These are phyloP conservation scores for Westerdykella sp. DNA, from an alignment of 2,329 filamentous ascomycete species.

Conservation along the genomic window DNA sequence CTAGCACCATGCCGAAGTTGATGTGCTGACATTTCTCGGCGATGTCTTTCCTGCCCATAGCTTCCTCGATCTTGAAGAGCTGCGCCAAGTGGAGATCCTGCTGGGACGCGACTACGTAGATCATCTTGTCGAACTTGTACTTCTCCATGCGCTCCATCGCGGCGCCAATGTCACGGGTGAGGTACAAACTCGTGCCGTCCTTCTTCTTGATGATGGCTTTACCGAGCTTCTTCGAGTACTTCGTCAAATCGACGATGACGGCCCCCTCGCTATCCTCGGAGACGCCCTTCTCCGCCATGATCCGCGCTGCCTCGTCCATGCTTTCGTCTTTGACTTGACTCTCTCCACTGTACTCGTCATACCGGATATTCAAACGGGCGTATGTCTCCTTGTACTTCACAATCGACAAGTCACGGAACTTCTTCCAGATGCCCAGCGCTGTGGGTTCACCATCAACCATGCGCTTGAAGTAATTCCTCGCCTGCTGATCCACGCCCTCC, in stretches of 20 bases:
- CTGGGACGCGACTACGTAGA: slow-evolving; percentile 60
- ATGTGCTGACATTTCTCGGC: slow-evolving; percentile 56
- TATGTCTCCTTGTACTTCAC: slow-evolving; percentile 60
- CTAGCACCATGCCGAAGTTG: slow-evolving; percentile 62
- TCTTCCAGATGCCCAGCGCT: slow-evolving; percentile 56
- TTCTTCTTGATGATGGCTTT: slow-evolving; percentile 61
- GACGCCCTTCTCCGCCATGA: slow-evolving; percentile 51
- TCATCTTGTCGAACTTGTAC: slow-evolving; percentile 61
- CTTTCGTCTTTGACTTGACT: slow-evolving; percentile 59
- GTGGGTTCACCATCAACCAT: slow-evolving; percentile 58
- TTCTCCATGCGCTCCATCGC: slow-evolving; percentile 57
- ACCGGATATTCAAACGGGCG: slow-evolving; percentile 57
- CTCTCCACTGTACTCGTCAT: slow-evolving; percentile 63
- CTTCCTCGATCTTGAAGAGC: slow-evolving; percentile 58
- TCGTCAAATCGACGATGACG: slow-evolving; percentile 62
- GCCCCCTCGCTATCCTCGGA: slow-evolving; percentile 61
- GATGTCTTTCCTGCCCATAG: slow-evolving; percentile 56
- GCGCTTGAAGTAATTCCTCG: slow-evolving; percentile 63
- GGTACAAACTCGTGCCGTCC: slow-evolving; percentile 61
- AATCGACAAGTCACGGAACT: slow-evolving; percentile 59
- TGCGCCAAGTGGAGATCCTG: slow-evolving; percentile 60
- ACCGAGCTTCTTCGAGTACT: slow-evolving; percentile 63
- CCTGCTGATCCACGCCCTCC: slow-evolving; percentile 58
- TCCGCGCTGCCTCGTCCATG: slow-evolving; percentile 54
- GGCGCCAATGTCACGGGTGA: slow-evolving; percentile 64